Evolutionary conservation across 2,329 filamentous ascomycete species (phyloP).

Genomic region (Blastomyces silverae): DNA sequence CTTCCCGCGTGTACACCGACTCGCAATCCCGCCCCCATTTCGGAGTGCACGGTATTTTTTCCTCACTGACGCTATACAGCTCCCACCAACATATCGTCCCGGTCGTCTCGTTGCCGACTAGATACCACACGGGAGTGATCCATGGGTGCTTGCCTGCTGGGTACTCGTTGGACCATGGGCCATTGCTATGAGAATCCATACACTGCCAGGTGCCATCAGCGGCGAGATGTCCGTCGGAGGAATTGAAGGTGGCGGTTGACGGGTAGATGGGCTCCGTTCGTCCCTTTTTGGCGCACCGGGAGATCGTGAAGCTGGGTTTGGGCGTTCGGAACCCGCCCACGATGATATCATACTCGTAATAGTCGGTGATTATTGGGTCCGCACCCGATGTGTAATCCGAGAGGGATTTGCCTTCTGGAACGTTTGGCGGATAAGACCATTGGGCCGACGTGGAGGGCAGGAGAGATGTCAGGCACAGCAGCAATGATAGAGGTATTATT

Average conservation of each 20-base stretch:
- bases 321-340: slow-evolving; percentile 10
- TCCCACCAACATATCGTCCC: slow-evolving; percentile 12
- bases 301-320: slow-evolving; percentile 6
- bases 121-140: background rate
- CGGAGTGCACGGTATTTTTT: background rate
- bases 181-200: slow-evolving; percentile 10
- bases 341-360: slow-evolving; percentile 6
- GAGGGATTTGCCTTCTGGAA: slow-evolving; percentile 4
- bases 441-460: background rate
- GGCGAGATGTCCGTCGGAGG: slow-evolving; percentile 1
- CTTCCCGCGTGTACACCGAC: background rate
- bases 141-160: slow-evolving; percentile 4
- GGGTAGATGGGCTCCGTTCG: slow-evolving; percentile 12
- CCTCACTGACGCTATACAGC: slow-evolving; percentile 3
- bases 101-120: slow-evolving; percentile 8
- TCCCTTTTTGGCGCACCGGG: slow-evolving; percentile 11
- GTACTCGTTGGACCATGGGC: background rate
- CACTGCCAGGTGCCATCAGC: slow-evolving; percentile 10
- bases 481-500: background rate
- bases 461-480: slow-evolving; percentile 1
- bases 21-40: background rate
- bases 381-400: slow-evolving; percentile 12
- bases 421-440: slow-evolving; percentile 6
- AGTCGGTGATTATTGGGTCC: slow-evolving; percentile 2
- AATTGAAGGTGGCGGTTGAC: slow-evolving; percentile 10